Conservation (phyloP, 75 land plant genomes). For the Pinus tabuliformis region DNA sequence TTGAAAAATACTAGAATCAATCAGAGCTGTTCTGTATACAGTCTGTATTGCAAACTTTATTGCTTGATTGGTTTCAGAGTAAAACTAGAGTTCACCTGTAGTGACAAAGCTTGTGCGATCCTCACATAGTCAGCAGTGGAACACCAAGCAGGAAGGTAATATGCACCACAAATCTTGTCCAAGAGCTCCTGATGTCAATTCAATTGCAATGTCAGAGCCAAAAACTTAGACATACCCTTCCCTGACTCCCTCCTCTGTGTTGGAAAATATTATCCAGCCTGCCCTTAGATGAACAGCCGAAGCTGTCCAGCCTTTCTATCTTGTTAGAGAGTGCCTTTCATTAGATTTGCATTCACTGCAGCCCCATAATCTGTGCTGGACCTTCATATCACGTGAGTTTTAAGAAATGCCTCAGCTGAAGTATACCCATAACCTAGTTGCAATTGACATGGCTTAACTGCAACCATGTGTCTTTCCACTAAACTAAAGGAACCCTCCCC, state of each 20-base stretch:
- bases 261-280: not conserved
- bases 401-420: not conserved
- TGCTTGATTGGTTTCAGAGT: not conserved
- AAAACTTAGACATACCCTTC: no score
- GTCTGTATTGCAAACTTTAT: not conserved
- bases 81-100: conserved; percentile 47
- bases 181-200: conserved; percentile 39
- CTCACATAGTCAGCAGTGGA: conserved; percentile 83
- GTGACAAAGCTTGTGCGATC: conserved; percentile 54
- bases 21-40: not conserved
- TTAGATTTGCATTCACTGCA: not conserved
- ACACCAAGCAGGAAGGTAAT: conserved; percentile 95
- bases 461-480: no score
- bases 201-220: not conserved
- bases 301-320: not conserved
- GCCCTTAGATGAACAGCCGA: not conserved
- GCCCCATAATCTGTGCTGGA: not conserved
- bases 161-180: conserved; percentile 79
- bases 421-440: not conserved
- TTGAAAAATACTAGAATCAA: not conserved
- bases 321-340: no score
- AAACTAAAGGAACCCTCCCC: no score
- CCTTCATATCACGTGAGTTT: not conserved
- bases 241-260: no score
- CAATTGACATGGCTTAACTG: no score